A percentile compares a stretch with the other conserved stretches of the same genome.
These are phyloP conservation scores for Cicer cuneatum DNA, from an alignment of 306 rosid species.

Conservation along the genomic window DNA sequence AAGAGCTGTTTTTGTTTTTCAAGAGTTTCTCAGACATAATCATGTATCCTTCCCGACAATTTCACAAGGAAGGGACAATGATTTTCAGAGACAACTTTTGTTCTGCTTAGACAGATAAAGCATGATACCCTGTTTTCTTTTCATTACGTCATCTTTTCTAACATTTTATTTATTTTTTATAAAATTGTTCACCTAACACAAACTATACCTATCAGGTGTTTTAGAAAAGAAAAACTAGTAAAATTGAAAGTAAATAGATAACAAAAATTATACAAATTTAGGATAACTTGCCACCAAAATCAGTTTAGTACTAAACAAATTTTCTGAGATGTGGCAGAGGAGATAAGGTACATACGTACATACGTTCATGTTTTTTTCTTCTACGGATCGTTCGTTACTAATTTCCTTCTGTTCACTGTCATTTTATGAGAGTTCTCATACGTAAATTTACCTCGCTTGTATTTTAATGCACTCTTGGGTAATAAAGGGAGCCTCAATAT, in stretches of 20 bases:
- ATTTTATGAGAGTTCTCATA: not conserved
- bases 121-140: not conserved
- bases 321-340: conserved; percentile 3
- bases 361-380: conserved; percentile 24
- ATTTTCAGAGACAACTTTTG: conserved; percentile 31
- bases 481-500: no score
- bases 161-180: not conserved
- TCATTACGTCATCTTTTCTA: not conserved
- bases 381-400: conserved; percentile 25
- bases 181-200: no score
- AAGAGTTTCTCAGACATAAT: conserved; percentile 45
- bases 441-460: no score
- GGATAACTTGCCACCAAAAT: not conserved
- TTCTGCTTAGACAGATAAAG: conserved; percentile 37
- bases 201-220: no score
- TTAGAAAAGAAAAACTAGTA: not conserved
- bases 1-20: conserved; percentile 25
- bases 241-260: not conserved
- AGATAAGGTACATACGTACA: conserved; percentile 47
- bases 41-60: conserved; percentile 42
- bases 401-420: conserved; percentile 16
- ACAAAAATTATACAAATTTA: not conserved
- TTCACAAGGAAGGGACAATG: conserved; percentile 45
- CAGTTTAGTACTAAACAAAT: not conserved
- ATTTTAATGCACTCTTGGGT: no score